Evolutionary conservation across 1,284 basidiomycete species (phyloP).

Genomic region (Cystobasidium pallidum): DNA sequence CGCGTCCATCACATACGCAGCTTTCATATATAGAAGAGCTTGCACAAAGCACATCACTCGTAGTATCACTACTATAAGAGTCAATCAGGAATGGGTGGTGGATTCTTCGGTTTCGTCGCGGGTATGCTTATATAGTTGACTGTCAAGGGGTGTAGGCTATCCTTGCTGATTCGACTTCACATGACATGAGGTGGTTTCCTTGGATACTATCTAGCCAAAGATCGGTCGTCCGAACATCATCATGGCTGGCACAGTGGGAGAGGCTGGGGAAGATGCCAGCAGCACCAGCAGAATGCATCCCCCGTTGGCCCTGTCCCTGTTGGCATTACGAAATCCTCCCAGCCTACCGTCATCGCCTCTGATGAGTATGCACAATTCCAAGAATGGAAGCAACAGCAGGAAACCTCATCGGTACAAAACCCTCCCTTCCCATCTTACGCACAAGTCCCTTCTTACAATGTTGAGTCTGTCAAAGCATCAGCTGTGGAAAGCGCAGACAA

Average conservation of each 20-base stretch:
- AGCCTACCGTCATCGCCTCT: conserved; percentile 1
- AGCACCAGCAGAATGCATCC: conserved; percentile 1
- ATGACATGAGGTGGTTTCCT: conserved; percentile 33
- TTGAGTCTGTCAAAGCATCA: conserved; percentile 8
- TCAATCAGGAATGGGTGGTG: conserved; percentile 39
- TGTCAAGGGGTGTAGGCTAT: not conserved
- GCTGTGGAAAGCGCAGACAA: conserved; percentile 44
- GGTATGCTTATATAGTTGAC: not conserved
- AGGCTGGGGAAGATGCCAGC: conserved; percentile 15
- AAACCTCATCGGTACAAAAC: not conserved
- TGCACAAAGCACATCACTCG: not conserved
- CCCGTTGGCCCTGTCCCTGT: not conserved
- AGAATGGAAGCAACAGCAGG: conserved; percentile 35
- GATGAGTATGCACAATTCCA: conserved; percentile 31
- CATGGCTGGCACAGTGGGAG: conserved; percentile 26
- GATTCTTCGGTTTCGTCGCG: conserved; percentile 29
- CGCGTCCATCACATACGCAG: conserved; percentile 17
- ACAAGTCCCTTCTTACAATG: conserved; percentile 7
- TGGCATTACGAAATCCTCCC: not conserved
- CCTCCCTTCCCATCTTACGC: conserved; percentile 1
- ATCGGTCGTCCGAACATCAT: not conserved
- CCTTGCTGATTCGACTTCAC: not conserved
- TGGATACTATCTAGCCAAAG: conserved; percentile 41
- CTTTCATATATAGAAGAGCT: conserved; percentile 5
- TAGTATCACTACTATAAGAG: conserved; percentile 21